Conservation (phyloP, 176 grass and related monocot species). For the Alloteropsis semialata region DNA sequence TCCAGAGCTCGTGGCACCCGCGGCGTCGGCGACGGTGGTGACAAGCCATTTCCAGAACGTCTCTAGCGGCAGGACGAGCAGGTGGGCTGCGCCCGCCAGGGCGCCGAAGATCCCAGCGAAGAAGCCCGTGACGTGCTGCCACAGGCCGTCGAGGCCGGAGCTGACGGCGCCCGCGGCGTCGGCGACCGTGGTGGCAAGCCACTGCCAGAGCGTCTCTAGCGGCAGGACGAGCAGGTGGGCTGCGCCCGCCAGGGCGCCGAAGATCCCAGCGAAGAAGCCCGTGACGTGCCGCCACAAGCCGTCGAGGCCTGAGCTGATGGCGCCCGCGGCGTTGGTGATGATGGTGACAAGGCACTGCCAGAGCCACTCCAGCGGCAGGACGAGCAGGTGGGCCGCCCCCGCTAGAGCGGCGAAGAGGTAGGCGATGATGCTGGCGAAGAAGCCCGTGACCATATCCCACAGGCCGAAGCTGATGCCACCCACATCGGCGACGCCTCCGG, state of each 20-base stretch:
- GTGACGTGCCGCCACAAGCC: not conserved
- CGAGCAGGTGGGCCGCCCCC: not conserved
- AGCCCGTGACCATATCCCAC: slow-evolving; percentile 20
- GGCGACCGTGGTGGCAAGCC: not conserved
- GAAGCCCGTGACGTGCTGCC: not conserved
- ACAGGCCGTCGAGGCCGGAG: not conserved
- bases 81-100: not conserved
- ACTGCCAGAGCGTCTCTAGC: not conserved
- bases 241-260: not conserved
- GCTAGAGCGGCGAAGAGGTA: not conserved
- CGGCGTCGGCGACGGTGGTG: not conserved
- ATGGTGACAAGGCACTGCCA: not conserved
- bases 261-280: not conserved
- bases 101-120: not conserved
- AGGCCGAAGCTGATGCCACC: slow-evolving; percentile 18
- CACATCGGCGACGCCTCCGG: not conserved
- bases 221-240: slow-evolving; percentile 8
- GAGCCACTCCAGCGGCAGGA: not conserved
- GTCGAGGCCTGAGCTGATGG: not conserved
- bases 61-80: slow-evolving; percentile 14
- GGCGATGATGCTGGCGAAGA: slow-evolving; percentile 12
- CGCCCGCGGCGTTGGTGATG: not conserved
- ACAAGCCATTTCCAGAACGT: not conserved
- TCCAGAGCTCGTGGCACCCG: not conserved
- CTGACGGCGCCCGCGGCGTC: not conserved